phyloP scores from a whole-genome alignment of 495 filamentous ascomycete species.

The Penicillium lividum region DNA sequence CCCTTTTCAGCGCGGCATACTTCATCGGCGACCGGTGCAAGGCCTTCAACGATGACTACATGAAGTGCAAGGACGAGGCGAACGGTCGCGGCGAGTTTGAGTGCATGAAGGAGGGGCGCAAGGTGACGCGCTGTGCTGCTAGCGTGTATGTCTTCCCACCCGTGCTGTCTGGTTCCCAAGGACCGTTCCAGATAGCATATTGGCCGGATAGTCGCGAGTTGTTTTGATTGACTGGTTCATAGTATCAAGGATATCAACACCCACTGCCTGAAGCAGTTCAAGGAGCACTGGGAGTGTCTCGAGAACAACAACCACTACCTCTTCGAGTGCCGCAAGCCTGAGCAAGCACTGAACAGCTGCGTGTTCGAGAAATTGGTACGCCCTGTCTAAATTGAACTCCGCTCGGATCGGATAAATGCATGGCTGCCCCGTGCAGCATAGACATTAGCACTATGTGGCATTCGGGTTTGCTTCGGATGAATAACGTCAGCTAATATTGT shows the following conservation, averaged over 20 bases:
- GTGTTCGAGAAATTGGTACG: conserved; percentile 93
- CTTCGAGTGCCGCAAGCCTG: conserved; percentile 79
- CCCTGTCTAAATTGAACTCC: background rate
- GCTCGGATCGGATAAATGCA: background rate
- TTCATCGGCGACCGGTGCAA: conserved; percentile 96
- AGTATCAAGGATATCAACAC: conserved; percentile 96
- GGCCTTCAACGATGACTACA: conserved; percentile 97
- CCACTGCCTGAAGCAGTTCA: conserved; percentile 87
- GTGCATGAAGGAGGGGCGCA: conserved; percentile 92
- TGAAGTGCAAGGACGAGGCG: conserved; percentile 96
- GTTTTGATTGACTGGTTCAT: conserved; percentile 3
- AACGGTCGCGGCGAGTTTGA: conserved; percentile 87
- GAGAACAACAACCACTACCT: conserved; percentile 97
- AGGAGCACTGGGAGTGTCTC: conserved; percentile 88
- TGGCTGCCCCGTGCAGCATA: background rate
- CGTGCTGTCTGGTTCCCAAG: background rate
- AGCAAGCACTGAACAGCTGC: conserved; percentile 86
- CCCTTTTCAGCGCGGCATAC: conserved; percentile 87
- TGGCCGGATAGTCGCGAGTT: background rate
- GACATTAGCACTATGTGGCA: background rate
- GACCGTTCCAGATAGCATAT: background rate
- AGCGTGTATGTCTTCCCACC: conserved; percentile 74
- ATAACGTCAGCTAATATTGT: background rate
- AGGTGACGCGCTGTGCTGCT: conserved; percentile 92
- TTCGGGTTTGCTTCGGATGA: background rate